Conservation (phyloP, 768 basidiomycete species). For the Russula emetica region DNA sequence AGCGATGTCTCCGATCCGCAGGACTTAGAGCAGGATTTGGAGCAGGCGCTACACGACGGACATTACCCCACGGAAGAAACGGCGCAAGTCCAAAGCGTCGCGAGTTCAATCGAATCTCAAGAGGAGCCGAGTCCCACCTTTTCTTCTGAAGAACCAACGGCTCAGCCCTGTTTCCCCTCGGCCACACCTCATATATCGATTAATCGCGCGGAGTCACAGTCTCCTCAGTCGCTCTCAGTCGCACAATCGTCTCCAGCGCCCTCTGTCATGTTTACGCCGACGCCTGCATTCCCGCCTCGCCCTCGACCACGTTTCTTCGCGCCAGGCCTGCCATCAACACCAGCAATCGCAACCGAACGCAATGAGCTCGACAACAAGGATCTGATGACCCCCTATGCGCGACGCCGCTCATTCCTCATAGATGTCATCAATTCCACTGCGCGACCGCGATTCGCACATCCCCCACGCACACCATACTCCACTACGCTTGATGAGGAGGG, state of each 20-base stretch:
- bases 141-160: constrained; percentile 53
- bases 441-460: constrained; percentile 66
- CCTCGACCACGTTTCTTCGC: constrained; percentile 58
- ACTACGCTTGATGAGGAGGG: constrained; percentile 8
- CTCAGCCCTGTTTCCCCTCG: constrained; percentile 12
- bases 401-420: constrained; percentile 76
- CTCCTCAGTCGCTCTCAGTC: constrained; percentile 39
- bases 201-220: constrained; percentile 28
- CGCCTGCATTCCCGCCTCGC: constrained; percentile 59
- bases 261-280: constrained; percentile 62
- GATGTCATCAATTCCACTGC: constrained; percentile 80
- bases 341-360: constrained; percentile 27
- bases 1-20: constrained; percentile 15
- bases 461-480: constrained; percentile 32
- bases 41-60: constrained; percentile 12
- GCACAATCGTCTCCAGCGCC: constrained; percentile 52
- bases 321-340: constrained; percentile 20
- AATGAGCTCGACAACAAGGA: constrained; percentile 31
- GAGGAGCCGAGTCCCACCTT: constrained; percentile 57
- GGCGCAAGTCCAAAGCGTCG: not conserved
- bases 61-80: constrained; percentile 3
- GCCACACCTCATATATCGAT: constrained; percentile 10
- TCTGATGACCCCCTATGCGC: constrained; percentile 63
- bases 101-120: not conserved
- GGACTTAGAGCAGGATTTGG: constrained; percentile 19